Conservation (phyloP, 1,284 basidiomycete genomes). For the Abortiporus biennis region DNA sequence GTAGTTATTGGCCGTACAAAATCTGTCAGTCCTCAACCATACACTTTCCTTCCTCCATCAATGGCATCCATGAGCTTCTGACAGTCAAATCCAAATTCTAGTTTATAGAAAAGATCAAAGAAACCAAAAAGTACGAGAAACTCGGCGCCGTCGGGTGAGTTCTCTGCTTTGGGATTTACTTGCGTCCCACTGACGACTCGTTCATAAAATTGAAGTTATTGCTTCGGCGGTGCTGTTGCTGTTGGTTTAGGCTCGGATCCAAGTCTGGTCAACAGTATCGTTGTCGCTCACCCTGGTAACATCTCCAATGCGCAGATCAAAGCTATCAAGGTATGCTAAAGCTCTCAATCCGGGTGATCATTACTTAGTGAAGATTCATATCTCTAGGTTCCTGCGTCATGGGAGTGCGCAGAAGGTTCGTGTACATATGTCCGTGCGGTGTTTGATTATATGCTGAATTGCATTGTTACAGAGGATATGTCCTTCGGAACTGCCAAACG, state of each 20-base stretch:
- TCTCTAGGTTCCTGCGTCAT: conserved; percentile 35
- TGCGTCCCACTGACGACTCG: neutral
- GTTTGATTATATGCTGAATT: conserved; percentile 1
- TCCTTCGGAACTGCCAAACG: conserved; percentile 35
- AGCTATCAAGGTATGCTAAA: conserved; percentile 34
- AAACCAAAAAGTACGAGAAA: conserved; percentile 48
- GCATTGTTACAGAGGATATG: conserved; percentile 38
- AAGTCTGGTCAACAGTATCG: conserved; percentile 38
- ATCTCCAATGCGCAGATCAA: conserved; percentile 33
- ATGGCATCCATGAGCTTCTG: no score
- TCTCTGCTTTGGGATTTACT: neutral
- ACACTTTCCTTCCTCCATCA: no score
- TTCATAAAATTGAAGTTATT: conserved; percentile 36
- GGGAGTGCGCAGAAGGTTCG: conserved; percentile 53
- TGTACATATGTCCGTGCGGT: neutral
- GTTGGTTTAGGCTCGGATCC: conserved; percentile 35
- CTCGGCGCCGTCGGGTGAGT: conserved; percentile 56
- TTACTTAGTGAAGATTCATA: neutral
- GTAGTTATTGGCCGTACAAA: conserved; percentile 32
- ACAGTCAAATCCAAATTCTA: no score
- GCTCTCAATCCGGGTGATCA: neutral
- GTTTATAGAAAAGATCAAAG: conserved; percentile 44
- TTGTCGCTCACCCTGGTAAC: conserved; percentile 51
- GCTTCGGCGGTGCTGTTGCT: conserved; percentile 51
- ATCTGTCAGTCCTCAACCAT: conserved; percentile 22